Percentiles rank a stretch among this genome's conserved stretches.
Conservation (phyloP, 2,329 filamentous ascomycete species). For the Dothiorella sarmentorum region DNA sequence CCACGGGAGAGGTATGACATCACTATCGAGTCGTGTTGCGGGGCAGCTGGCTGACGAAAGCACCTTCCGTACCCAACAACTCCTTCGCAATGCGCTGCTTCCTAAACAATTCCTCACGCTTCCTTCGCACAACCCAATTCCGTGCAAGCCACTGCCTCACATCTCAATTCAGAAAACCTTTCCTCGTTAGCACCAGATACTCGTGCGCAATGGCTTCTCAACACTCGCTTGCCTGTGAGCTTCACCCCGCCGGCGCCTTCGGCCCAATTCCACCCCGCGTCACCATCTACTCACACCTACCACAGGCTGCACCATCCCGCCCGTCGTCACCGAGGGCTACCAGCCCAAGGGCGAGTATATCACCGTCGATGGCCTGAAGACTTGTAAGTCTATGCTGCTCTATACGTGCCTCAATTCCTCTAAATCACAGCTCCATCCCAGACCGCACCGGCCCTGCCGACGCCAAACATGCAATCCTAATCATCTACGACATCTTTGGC, state of each 20-base stretch:
- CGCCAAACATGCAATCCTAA: slow-evolving; percentile 55
- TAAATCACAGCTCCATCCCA: slow-evolving; percentile 23
- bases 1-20: too few species aligned
- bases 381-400: slow-evolving; percentile 41
- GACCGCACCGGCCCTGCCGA: slow-evolving; percentile 56
- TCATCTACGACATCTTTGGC: slow-evolving; percentile 62
- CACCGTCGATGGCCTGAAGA: slow-evolving; percentile 59
- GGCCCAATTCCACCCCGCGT: neutral
- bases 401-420: neutral
- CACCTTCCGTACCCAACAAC: neutral
- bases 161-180: neutral
- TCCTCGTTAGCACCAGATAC: neutral
- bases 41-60: neutral
- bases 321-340: slow-evolving; percentile 50
- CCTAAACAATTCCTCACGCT: neutral
- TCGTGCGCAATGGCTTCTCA: slow-evolving; percentile 18
- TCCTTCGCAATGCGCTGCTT: slow-evolving; percentile 1
- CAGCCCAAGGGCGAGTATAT: slow-evolving; percentile 57
- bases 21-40: neutral
- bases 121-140: slow-evolving; percentile 4
- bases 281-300: neutral
- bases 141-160: neutral
- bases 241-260: neutral
- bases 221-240: slow-evolving; percentile 18
- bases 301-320: slow-evolving; percentile 48